Evolutionary conservation across 345 rosid species (phyloP).

Genomic region (Eucalyptus curtisii): DNA sequence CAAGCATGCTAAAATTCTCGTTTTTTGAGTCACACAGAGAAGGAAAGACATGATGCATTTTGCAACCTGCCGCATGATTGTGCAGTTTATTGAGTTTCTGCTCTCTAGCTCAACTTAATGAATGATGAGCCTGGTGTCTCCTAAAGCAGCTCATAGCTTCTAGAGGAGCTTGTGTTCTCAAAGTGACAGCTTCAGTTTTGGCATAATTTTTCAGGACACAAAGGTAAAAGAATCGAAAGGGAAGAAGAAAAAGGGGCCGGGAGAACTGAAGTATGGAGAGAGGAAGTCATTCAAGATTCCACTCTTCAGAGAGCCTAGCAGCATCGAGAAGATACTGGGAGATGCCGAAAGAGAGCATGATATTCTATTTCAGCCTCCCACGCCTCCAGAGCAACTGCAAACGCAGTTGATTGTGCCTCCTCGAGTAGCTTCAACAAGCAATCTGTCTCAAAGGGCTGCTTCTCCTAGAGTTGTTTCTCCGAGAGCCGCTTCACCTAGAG

Average conservation of each 20-base stretch:
- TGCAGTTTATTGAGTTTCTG: neutral
- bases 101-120: neutral
- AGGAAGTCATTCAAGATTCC: conserved; percentile 69
- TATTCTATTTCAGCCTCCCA: conserved; percentile 63
- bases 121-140: neutral
- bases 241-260: conserved; percentile 24
- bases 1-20: neutral
- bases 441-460: conserved; percentile 34
- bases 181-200: neutral
- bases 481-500: conserved; percentile 30
- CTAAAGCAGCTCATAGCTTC: neutral
- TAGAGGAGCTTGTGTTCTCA: neutral
- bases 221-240: neutral
- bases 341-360: conserved; percentile 90
- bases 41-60: neutral
- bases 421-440: conserved; percentile 27
- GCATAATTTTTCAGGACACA: neutral
- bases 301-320: conserved; percentile 72
- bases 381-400: conserved; percentile 35
- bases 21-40: neutral
- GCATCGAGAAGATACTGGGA: conserved; percentile 82
- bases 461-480: conserved; percentile 30
- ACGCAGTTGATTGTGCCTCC: conserved; percentile 6
- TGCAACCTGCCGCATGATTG: neutral
- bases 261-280: conserved; percentile 50